Evolutionary conservation across 257 asterid species (phyloP), one percentile per base, ranked within the genome.

Genomic region (Solanum sejunctum): DNA sequence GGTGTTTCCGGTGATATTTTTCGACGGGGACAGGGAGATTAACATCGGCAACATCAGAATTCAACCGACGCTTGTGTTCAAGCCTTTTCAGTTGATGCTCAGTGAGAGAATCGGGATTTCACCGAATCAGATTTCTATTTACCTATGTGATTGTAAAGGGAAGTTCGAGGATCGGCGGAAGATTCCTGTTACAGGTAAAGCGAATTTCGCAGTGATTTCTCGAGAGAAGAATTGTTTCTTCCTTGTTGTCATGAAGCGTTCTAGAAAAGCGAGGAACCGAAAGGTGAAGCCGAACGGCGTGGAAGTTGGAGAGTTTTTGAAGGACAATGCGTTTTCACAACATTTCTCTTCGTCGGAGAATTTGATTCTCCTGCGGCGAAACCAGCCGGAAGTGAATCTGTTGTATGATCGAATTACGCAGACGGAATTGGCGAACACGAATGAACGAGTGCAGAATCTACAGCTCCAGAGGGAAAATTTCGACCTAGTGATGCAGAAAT

Each of bases 101-200:
- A 91, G 96, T 90, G 92, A 91, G 88, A 93, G 85, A 86, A 94
- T 95, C 82, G 99, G 99, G 71, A 91, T 95, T 32, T 94, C 97
- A 4, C 98, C 97, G n/a, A 95, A 94, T 64, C 95, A 93, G 85
- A 92, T 95, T 86, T 92, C 97, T 3, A 94, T 93, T 84, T 95
- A 93, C 87, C 89, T 93, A 63, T 88, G 91, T 61, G 90, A 92
- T 84, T 89, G 88, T 43, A 86, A 83, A 69, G 67, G 47, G 18
- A 69, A 85, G n/a, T 57, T 84, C 73, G 95, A 91, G 77, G 90
- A 88, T 18, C 95, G 93, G 10, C 89, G 95, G 55, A 87, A 88
- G 75, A 87, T 88, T 18, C 99, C 96, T 54, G 78, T 95, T 64
- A 95, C 98, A 47, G 93, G 93, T 0, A 95, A 94, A 81, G 93